Evolutionary conservation across 208 protist species (phyloP).

Genomic region (Wallacemonas rigidus): DNA sequence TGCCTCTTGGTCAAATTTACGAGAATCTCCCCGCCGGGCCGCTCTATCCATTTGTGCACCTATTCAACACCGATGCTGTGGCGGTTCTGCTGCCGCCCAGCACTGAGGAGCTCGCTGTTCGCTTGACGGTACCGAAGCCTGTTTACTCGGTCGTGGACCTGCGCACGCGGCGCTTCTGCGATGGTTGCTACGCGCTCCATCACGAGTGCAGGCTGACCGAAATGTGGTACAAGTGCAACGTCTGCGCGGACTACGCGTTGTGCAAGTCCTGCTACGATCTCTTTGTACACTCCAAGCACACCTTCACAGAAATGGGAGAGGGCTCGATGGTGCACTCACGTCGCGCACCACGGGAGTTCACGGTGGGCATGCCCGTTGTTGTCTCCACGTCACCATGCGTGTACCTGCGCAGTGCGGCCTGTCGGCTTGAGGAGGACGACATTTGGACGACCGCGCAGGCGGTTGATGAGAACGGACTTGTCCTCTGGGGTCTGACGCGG

Average conservation of each 20-base stretch:
- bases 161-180: slow-evolving; percentile 65
- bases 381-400: slow-evolving; percentile 60
- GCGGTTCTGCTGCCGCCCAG: slow-evolving; percentile 82
- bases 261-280: slow-evolving; percentile 78
- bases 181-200: slow-evolving; percentile 68
- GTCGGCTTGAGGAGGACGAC: slow-evolving; percentile 60
- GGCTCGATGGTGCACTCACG: slow-evolving; percentile 55
- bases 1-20: slow-evolving; percentile 76
- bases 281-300: slow-evolving; percentile 84
- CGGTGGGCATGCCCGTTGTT: slow-evolving; percentile 69
- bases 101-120: slow-evolving; percentile 39
- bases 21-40: slow-evolving; percentile 73
- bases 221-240: slow-evolving; percentile 90
- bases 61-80: slow-evolving; percentile 90
- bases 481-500: slow-evolving; percentile 81
- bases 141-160: slow-evolving; percentile 56
- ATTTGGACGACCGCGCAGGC: slow-evolving; percentile 81
- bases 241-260: slow-evolving; percentile 88
- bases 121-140: slow-evolving; percentile 74
- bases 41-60: slow-evolving; percentile 86
- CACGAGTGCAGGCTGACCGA: slow-evolving; percentile 45
- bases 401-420: slow-evolving; percentile 84
- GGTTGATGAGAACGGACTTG: slow-evolving; percentile 65
- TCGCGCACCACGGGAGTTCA: slow-evolving; percentile 42
- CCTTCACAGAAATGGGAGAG: slow-evolving; percentile 84